phyloP scores from a whole-genome alignment of 1,284 basidiomycete species.

The Moniliophthora roreri region DNA sequence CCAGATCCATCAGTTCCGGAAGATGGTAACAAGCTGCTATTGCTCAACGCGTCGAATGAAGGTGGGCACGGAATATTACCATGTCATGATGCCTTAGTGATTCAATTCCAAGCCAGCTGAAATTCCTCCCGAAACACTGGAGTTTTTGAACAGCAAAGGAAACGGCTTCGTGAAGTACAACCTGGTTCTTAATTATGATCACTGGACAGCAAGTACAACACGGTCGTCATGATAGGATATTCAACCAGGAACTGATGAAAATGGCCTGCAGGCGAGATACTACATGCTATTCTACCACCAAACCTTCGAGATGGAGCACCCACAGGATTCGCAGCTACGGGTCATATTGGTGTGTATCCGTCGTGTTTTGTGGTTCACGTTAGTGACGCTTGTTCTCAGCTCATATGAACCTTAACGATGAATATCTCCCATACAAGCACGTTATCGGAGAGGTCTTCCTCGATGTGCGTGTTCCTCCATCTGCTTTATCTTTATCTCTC shows the following conservation, averaged over 20 bases:
- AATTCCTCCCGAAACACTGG: conserved; percentile 51
- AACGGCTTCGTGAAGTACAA: conserved; percentile 57
- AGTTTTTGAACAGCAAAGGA: conserved; percentile 54
- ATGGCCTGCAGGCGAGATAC: conserved; percentile 11
- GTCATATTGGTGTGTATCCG: conserved; percentile 77
- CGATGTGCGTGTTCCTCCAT: conserved; percentile 59
- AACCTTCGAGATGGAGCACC: conserved; percentile 79
- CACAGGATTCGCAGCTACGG: conserved; percentile 84
- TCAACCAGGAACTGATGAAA: not conserved
- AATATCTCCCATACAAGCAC: conserved; percentile 90
- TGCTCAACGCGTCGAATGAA: conserved; percentile 59
- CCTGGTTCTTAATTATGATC: conserved; percentile 75
- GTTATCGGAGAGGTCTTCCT: conserved; percentile 91
- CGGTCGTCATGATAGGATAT: not conserved
- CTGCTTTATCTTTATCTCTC: not conserved
- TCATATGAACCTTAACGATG: conserved; percentile 89
- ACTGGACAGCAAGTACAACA: conserved; percentile 80
- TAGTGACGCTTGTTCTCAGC: conserved; percentile 34
- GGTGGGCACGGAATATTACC: conserved; percentile 40
- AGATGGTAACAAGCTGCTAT: conserved; percentile 52
- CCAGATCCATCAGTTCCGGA: conserved; percentile 44
- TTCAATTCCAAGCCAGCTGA: conserved; percentile 59
- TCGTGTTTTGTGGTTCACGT: not conserved
- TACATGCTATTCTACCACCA: conserved; percentile 78
- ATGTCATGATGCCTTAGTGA: conserved; percentile 16